Evolutionary conservation across 352 stramenopile species (phyloP).

Genomic region (Pythium dissimile): DNA sequence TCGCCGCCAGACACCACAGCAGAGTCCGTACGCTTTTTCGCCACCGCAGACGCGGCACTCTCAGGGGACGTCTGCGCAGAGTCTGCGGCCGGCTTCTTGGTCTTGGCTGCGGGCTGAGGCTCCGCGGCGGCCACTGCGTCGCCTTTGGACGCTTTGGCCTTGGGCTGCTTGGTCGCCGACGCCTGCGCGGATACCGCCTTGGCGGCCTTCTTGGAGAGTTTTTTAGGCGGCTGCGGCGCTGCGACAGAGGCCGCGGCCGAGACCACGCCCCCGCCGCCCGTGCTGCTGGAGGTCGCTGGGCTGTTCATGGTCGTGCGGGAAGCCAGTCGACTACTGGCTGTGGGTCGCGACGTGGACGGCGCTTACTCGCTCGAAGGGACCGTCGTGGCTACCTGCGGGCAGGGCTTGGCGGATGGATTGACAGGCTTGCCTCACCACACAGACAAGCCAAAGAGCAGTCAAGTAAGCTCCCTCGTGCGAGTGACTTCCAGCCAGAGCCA

Average conservation of each 20-base stretch:
- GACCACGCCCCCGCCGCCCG: not conserved
- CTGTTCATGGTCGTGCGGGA: conserved; percentile 1
- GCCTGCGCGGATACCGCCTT: conserved; percentile 1
- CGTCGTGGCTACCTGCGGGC: conserved; percentile 1
- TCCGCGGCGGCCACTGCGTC: not conserved
- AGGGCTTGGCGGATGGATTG: conserved; percentile 2
- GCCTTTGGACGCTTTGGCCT: conserved; percentile 17
- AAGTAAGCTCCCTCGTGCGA: not conserved
- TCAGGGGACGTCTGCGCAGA: too few relatives aligned
- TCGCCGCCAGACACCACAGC: too few relatives aligned
- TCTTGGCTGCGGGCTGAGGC: not conserved
- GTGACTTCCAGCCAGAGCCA: not conserved
- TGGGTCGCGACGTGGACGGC: conserved; percentile 3
- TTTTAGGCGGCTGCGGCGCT: not conserved
- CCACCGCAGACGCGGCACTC: not conserved
- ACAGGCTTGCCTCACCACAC: not conserved
- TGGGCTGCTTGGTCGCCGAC: conserved; percentile 8
- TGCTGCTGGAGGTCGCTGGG: not conserved
- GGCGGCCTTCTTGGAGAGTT: conserved; percentile 10
- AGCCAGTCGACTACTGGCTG: conserved; percentile 32
- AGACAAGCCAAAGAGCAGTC: not conserved
- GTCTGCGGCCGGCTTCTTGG: not conserved
- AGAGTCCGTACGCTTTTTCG: not conserved
- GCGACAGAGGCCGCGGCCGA: not conserved
- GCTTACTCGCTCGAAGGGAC: not conserved